phyloP scores from a whole-genome alignment of 192 early-diverging fungal genomes.

The Irineochytrium annulatum region DNA sequence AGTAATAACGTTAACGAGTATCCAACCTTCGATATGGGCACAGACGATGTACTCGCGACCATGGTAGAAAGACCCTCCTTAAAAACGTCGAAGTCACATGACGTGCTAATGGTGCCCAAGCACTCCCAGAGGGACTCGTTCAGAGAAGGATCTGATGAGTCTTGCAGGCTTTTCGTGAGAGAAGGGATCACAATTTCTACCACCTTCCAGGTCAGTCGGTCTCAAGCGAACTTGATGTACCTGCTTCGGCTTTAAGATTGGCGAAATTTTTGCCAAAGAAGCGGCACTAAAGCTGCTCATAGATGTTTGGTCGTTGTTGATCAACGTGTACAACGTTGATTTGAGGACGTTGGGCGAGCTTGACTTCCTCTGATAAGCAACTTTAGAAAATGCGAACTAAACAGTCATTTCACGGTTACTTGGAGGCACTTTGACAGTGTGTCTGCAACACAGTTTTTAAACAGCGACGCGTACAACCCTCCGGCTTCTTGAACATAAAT shows the following conservation, averaged over 20 bases:
- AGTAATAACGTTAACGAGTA: neutral
- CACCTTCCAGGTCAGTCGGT: neutral
- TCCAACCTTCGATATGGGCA: neutral
- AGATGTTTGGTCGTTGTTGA: neutral
- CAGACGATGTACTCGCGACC: neutral
- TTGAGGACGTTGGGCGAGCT: constrained; percentile 1
- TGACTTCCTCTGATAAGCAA: neutral
- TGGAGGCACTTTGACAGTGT: neutral
- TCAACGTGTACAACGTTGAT: constrained; percentile 16
- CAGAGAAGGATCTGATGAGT: neutral
- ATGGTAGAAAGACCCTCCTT: constrained; percentile 18
- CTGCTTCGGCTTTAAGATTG: constrained; percentile 21
- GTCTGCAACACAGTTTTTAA: neutral
- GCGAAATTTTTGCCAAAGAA: constrained; percentile 16
- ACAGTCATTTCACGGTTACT: neutral
- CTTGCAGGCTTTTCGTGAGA: constrained; percentile 28
- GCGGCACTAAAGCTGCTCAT: constrained; percentile 16
- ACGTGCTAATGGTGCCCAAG: constrained; percentile 41
- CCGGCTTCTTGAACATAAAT: neutral
- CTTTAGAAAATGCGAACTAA: neutral
- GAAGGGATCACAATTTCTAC: constrained; percentile 42
- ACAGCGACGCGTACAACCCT: neutral
- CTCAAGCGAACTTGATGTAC: neutral
- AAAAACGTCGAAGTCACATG: constrained; percentile 35
- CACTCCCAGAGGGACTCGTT: constrained; percentile 38